These are phyloP conservation scores for Eucalyptus sp. DNA, from an alignment of 345 rosid species.

Conservation along the genomic window DNA sequence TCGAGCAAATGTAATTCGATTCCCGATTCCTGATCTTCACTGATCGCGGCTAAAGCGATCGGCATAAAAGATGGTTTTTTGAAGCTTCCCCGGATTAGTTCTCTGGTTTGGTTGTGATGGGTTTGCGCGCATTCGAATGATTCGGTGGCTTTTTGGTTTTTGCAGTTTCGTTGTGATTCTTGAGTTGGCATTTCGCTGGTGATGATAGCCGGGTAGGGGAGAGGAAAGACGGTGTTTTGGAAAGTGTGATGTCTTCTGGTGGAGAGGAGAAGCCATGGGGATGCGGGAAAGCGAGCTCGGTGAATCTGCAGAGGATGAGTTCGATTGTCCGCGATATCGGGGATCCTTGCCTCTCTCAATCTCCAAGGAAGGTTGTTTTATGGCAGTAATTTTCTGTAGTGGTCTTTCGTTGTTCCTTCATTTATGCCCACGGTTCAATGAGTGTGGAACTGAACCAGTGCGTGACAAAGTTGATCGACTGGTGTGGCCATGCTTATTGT, in stretches of 20 bases:
- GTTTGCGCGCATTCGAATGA: neutral
- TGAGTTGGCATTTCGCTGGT: slow-evolving; percentile 8
- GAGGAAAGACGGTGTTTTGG: neutral
- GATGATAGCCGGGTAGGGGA: slow-evolving; percentile 8
- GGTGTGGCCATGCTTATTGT: neutral
- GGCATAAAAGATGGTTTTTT: neutral
- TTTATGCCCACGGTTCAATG: neutral
- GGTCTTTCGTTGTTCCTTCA: neutral
- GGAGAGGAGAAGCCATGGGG: slow-evolving; percentile 57
- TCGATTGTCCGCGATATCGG: slow-evolving; percentile 71
- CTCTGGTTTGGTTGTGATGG: neutral
- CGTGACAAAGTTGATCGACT: neutral
- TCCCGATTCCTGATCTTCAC: neutral
- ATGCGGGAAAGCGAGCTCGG: slow-evolving; percentile 46
- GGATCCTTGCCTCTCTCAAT: slow-evolving; percentile 73
- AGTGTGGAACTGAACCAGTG: neutral
- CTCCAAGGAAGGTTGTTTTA: slow-evolving; percentile 64
- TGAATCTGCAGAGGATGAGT: slow-evolving; percentile 64
- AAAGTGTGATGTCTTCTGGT: slow-evolving; percentile 52
- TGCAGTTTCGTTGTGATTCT: neutral
- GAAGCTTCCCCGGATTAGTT: neutral
- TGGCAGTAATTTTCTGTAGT: slow-evolving; percentile 24
- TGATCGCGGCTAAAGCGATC: neutral
- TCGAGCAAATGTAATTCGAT: neutral
- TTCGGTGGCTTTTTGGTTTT: neutral